Base-by-base conservation (phyloP, 2,329 filamentous ascomycete species). In the Phialocephala sp. region DNA sequence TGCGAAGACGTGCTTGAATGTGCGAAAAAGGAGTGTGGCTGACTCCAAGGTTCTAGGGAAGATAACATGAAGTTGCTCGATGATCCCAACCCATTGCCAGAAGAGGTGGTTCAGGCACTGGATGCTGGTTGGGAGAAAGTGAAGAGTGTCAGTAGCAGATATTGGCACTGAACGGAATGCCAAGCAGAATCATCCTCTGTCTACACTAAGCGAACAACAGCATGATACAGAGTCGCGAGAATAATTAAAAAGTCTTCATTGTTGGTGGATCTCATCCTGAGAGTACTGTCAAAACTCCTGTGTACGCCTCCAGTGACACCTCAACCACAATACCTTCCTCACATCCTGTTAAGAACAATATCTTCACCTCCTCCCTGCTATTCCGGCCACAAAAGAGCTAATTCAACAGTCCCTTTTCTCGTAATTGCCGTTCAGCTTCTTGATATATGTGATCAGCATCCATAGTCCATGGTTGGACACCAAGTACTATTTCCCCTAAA, bases 61-160 rank as follows among this genome's bases (percentile, higher is more conserved):
- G 79, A 80, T 68, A 89, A 89, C 75, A 78, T 89, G 63, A 79
- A 84, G 64, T 79, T 83, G 62, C 74, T 89, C 32, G 85, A 88
- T 75, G 87, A 87, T 85, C 62, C 62, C 18, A 89, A 91, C 0
- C 91, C 92, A 1, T 79, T 96, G 69, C 91, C 92, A 0, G 86
- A 91, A 18, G 91, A 93, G 32, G 89, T 96, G 15, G 84, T 96
- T 15, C 79, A 89, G 75, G 88, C 85, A 14, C 80, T 96, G 66
- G 91, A 96, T 72, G 82, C 91, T 77, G 92, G 91, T 1, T 69
- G 63, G 67, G 59, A 62, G 39, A 59, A 24, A 18, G 65, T 65
- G 4, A 62, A 60, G 41, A 32, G 62, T n/a, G 50, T 63, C 41
- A 55, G 36, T 35, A 27, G 52, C 2, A 65, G 55, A 12, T 68